Evolutionary conservation across 2,329 filamentous ascomycete species (phyloP).

Genomic region (Phialophora macrospora): DNA sequence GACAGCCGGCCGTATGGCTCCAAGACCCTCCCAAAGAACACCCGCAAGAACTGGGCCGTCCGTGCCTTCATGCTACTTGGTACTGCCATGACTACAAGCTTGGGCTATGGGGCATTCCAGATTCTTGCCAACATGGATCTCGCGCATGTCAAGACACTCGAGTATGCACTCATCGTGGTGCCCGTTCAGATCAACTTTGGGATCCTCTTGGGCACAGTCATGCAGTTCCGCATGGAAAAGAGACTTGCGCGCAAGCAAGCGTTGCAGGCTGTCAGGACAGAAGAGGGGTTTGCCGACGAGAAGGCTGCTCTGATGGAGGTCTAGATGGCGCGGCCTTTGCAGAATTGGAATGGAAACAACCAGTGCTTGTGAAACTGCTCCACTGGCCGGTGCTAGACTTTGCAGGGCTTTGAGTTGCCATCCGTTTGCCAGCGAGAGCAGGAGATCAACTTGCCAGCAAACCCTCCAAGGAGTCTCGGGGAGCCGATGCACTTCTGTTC

Average conservation of each 20-base stretch:
- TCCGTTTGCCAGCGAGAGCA: not conserved
- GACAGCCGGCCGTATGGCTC: slow-evolving; percentile 32
- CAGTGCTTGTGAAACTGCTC: not conserved
- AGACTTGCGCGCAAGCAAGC: slow-evolving; percentile 28
- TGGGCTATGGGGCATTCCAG: slow-evolving; percentile 34
- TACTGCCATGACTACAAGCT: slow-evolving; percentile 28
- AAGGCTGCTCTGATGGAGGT: slow-evolving; percentile 34
- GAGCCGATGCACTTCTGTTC: not conserved
- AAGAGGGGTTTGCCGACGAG: slow-evolving; percentile 26
- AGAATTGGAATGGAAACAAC: not conserved
- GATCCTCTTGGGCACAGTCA: slow-evolving; percentile 32
- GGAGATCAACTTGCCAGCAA: not conserved
- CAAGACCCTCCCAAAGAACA: slow-evolving; percentile 32
- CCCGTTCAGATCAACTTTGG: slow-evolving; percentile 38
- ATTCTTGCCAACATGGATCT: slow-evolving; percentile 36
- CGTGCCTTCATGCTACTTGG: slow-evolving; percentile 34
- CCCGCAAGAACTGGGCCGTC: slow-evolving; percentile 37
- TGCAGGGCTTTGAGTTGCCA: not conserved
- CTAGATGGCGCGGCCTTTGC: not conserved
- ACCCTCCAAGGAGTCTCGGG: not conserved
- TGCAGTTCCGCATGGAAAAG: slow-evolving; percentile 39
- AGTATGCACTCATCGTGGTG: slow-evolving; percentile 36
- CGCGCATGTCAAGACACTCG: slow-evolving; percentile 36
- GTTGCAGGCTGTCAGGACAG: slow-evolving; percentile 12
- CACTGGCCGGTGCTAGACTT: not conserved